Base-by-base conservation (phyloP, 306 rosid species). In the Quercus wislizeni region DNA sequence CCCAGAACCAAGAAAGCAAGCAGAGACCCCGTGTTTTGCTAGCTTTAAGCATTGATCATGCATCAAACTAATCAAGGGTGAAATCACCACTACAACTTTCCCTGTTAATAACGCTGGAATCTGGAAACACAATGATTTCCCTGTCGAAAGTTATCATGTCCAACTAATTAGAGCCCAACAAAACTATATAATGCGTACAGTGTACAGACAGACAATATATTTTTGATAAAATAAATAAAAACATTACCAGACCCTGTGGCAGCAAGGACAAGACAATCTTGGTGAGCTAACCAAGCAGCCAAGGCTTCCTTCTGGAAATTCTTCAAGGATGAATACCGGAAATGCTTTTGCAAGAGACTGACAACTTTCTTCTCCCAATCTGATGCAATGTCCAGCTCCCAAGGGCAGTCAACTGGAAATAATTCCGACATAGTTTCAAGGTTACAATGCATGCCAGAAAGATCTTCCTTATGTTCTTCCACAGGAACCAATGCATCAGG, bases 1-100 rank as follows among this genome's bases (percentile, higher is more conserved):
- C 81, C 97, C 98, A 68, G 98, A 94, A 30, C 98, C 97, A 79
- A 92, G 98, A 91, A 94, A 94, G 83, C 98, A 94, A 61, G 97
- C 93, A 77, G 90, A 89, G 76, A 94, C 74, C 41, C 97, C 92
- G 62, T 90, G 92, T 67, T 72, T 87, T 68, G 89, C 91, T 67
- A 94, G 87, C 79, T 90, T 94, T 76, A 92, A 87, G 87, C 98
- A 94, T 38, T 94, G 98, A 82, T 94, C 98, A 31, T 94, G 97
- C 98, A 94, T 94, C 87, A 94, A 82, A 76, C 98, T 94, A 81
- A 94, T 92, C 79, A 94, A 87, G 7, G 98, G 98, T 1, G 98
- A 94, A 83, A 94, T 92, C 76, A 92, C 98, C 84, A 94, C 93
- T 62, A 94, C 98, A 84, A 94, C 97, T 79, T 90, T 92, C 88